Percentiles rank a stretch among this genome's conserved stretches.
Conservation (phyloP, 495 filamentous ascomycete species). For the Geopyxis carbonaria region DNA sequence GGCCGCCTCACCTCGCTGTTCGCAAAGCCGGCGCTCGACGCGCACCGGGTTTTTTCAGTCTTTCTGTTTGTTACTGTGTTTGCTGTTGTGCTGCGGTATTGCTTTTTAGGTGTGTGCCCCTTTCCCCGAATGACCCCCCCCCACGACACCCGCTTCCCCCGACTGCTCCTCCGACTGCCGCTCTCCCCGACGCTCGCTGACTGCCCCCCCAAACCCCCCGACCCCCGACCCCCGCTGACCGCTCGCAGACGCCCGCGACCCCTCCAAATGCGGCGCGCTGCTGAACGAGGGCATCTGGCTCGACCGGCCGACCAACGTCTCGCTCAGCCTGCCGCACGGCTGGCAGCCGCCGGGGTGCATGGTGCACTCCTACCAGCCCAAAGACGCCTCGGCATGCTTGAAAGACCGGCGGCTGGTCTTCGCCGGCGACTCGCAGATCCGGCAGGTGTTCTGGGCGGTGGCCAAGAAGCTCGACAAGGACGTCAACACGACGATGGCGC, state of each 20-base stretch:
- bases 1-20: too few relatives aligned
- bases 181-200: too few relatives aligned
- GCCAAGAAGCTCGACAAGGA: constrained; percentile 33
- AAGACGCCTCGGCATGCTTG: constrained; percentile 34
- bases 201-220: too few relatives aligned
- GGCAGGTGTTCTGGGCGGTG: constrained; percentile 43
- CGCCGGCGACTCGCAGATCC: constrained; percentile 40
- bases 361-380: constrained; percentile 35
- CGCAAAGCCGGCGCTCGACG: background rate
- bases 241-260: constrained; percentile 32
- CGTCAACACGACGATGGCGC: constrained; percentile 23
- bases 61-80: background rate
- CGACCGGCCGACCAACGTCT: constrained; percentile 27
- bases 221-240: too few relatives aligned
- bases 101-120: constrained; percentile 3
- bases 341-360: constrained; percentile 47
- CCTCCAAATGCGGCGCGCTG: constrained; percentile 38
- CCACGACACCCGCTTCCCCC: background rate
- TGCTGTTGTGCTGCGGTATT: constrained; percentile 2
- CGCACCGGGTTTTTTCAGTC: background rate
- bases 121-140: background rate
- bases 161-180: too few relatives aligned
- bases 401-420: constrained; percentile 34
- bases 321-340: constrained; percentile 21
- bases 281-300: constrained; percentile 39